These are phyloP conservation scores for Magnaporthales sp. DNA, from an alignment of 2,329 filamentous ascomycete species.

Conservation along the genomic window DNA sequence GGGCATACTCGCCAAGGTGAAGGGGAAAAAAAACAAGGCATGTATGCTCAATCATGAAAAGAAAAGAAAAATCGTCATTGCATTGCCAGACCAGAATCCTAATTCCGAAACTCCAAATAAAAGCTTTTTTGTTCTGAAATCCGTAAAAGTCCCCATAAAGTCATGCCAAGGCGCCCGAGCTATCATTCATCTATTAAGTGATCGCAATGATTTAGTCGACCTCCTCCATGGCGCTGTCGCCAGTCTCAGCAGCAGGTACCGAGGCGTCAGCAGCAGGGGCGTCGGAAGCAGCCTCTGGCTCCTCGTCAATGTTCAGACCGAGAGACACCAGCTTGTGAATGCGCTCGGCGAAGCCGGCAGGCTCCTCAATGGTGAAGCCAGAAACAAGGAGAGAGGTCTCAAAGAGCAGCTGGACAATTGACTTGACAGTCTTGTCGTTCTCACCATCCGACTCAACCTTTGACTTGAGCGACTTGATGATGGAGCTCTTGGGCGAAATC, in stretches of 20 bases:
- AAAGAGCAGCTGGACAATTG: constrained; percentile 95
- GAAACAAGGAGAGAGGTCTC: constrained; percentile 98
- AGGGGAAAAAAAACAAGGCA: neutral
- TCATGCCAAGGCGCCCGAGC: neutral
- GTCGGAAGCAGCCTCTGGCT: constrained; percentile 63
- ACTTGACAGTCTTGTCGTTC: constrained; percentile 99
- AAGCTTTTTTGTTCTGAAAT: constrained; percentile 6
- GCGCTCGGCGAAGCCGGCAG: constrained; percentile 93
- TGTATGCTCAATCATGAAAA: constrained; percentile 1
- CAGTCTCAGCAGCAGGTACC: constrained; percentile 48
- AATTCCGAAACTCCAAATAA: constrained; percentile 5
- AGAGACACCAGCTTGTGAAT: constrained; percentile 99
- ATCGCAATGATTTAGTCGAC: constrained; percentile 65
- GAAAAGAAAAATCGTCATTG: constrained; percentile 1
- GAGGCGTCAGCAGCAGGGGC: constrained; percentile 50
- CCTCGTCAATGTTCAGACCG: constrained; percentile 94
- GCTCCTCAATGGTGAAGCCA: constrained; percentile 99
- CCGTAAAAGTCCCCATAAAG: neutral
- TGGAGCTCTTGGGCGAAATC: constrained; percentile 97
- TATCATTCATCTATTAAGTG: neutral
- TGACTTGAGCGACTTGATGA: constrained; percentile 98
- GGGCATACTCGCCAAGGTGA: neutral
- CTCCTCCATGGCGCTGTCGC: constrained; percentile 98
- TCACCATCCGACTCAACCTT: constrained; percentile 97
- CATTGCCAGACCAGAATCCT: constrained; percentile 5